Evolutionary conservation across 1,139 yeast species (phyloP), one percentile per base, ranked within the genome.

Genomic region (Pichia kudriavzevii): DNA sequence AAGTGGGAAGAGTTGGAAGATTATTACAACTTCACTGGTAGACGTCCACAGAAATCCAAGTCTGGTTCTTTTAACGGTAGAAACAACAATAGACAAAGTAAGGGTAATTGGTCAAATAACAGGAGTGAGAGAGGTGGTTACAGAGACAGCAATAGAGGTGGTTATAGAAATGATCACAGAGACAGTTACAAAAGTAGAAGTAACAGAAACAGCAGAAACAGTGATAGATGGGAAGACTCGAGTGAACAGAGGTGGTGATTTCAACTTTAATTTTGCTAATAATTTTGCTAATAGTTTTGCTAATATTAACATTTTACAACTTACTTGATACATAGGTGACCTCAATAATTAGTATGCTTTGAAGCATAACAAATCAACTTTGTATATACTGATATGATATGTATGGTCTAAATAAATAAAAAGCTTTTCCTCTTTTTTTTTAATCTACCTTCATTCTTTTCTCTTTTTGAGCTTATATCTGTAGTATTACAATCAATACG

Each of bases 1-100:
- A 41, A 30, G 23, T 40, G 29, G 17, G 34, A 20, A 32, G 31
- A 19, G 22, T 29, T 29, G 34, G 48, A 25, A 43, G 47, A 29
- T 26, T 31, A 29, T 23, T 34, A 24, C 36, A 44, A 29, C 27
- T 26, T 37, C 32, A 35, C 34, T 11, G 43, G 43, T 18, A 38
- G 39, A 35, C 34, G 43, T 18, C 41, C 43, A 17, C 10, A 10
- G 6, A 20, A 15, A 12, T 22, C 37, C 8, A 22, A 11, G 12
- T 11, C 7, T 19, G 28, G 34, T 27, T 33, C 32, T 28, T 37
- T 32, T 22, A 28, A 33, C 15, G 30, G 31, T 26, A 22, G 44
- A 36, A 42, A 47, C 26, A 31, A 26, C 22, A 24, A 29, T 22
- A 37, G 46, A 26, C 20, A 29, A 20, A 29, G 28, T 27, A 34